Evolutionary conservation across 306 rosid genomes (phyloP).

Genomic region (Ceratonia siliqua): DNA sequence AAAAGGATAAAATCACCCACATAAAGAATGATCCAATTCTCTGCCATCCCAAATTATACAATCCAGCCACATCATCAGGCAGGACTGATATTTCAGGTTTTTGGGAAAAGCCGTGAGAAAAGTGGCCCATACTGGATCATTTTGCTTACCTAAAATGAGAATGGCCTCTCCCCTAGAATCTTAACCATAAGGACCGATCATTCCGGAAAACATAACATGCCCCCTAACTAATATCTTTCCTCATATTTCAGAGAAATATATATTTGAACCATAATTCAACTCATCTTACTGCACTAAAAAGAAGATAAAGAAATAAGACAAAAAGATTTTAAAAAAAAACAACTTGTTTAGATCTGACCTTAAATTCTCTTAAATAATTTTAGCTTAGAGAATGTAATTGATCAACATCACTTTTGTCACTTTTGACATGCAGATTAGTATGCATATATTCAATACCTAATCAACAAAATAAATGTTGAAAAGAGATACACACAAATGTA

Average conservation of each 20-base stretch:
- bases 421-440: neutral
- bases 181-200: conserved; percentile 14
- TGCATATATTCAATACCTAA: conserved; percentile 17
- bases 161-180: conserved; percentile 1
- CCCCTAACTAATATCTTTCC: neutral
- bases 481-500: conserved; percentile 6
- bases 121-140: conserved; percentile 9
- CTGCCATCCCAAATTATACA: conserved; percentile 19
- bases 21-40: conserved; percentile 20
- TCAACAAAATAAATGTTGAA: neutral
- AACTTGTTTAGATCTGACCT: conserved; percentile 5
- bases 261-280: conserved; percentile 12
- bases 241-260: neutral
- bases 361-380: conserved; percentile 2
- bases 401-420: conserved; percentile 6
- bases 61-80: conserved; percentile 5
- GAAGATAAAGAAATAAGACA: neutral
- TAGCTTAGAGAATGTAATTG: neutral
- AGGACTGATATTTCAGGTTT: conserved; percentile 2
- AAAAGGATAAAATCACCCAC: neutral
- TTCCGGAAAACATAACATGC: conserved; percentile 11
- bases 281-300: conserved; percentile 9
- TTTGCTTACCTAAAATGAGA: conserved; percentile 15
- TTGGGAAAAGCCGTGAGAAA: conserved; percentile 1
- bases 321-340: neutral